Percentiles rank a stretch among this genome's conserved stretches.
phyloP scores from a whole-genome alignment of 2,329 filamentous ascomycete species.

The Fusarium sp. region DNA sequence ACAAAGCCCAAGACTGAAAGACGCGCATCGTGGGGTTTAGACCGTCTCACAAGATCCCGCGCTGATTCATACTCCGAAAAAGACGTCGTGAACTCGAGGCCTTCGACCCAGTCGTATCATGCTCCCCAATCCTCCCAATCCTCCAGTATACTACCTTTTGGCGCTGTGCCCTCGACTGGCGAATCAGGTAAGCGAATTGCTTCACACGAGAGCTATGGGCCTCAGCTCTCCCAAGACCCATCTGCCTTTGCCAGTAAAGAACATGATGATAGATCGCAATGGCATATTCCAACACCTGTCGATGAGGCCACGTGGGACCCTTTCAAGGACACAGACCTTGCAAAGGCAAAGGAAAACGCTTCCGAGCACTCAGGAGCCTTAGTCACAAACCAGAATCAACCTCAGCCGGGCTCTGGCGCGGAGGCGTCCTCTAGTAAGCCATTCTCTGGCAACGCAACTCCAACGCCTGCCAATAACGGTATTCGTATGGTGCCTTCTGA shows the following conservation, averaged over 20 bases:
- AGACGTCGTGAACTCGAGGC: constrained; percentile 38
- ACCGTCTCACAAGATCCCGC: constrained; percentile 54
- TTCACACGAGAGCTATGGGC: constrained; percentile 37
- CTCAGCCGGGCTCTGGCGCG: constrained; percentile 9
- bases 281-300: constrained; percentile 45
- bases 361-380: constrained; percentile 30
- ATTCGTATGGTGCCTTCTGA: constrained; percentile 47
- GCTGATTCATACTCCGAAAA: constrained; percentile 42
- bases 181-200: constrained; percentile 45
- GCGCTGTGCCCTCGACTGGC: constrained; percentile 36
- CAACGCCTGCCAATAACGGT: constrained; percentile 34
- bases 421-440: constrained; percentile 26
- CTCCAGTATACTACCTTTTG: constrained; percentile 42
- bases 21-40: constrained; percentile 63
- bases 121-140: constrained; percentile 45
- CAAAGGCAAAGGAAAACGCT: constrained; percentile 27
- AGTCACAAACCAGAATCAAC: constrained; percentile 12
- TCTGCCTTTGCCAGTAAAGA: constrained; percentile 32
- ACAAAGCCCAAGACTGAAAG: constrained; percentile 58
- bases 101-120: constrained; percentile 41
- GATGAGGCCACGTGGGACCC: constrained; percentile 45
- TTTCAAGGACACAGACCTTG: constrained; percentile 38
- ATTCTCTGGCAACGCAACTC: constrained; percentile 23
- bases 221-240: constrained; percentile 23
- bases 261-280: constrained; percentile 38